phyloP scores from a whole-genome alignment of 2,329 filamentous ascomycete species.

The Diaporthe caulivora region DNA sequence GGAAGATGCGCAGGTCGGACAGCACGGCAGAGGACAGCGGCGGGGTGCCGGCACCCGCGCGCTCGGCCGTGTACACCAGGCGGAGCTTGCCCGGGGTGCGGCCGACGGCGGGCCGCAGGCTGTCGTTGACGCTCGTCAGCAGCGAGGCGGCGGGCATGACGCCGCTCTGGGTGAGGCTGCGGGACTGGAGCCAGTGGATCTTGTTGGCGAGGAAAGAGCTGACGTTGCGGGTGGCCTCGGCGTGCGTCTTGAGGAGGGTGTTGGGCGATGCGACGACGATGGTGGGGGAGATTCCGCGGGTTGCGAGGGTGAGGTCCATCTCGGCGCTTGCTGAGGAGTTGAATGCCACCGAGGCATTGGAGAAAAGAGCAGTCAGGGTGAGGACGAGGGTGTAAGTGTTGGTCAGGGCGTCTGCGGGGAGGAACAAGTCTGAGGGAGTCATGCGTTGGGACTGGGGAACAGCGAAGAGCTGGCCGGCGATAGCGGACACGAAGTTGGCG shows the following conservation, averaged over 20 bases:
- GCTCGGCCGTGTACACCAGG: constrained; percentile 83
- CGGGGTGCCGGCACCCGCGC: constrained; percentile 71
- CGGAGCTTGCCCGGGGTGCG: constrained; percentile 80
- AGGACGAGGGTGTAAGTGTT: constrained; percentile 83
- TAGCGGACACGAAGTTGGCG: constrained; percentile 86
- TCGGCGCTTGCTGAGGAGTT: constrained; percentile 86
- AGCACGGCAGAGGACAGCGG: constrained; percentile 77
- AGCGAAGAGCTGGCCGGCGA: constrained; percentile 81
- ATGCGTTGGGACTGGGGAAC: constrained; percentile 83
- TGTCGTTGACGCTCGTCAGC: constrained; percentile 72
- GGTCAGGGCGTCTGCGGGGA: constrained; percentile 85
- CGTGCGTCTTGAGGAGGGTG: constrained; percentile 77
- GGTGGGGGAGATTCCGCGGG: constrained; percentile 82
- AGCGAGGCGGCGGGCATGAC: constrained; percentile 78
- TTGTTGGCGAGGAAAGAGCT: constrained; percentile 74
- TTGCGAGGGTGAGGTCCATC: constrained; percentile 79
- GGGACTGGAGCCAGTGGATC: constrained; percentile 79
- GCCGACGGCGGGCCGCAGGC: constrained; percentile 69
- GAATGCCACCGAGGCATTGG: constrained; percentile 86
- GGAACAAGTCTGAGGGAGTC: constrained; percentile 80
- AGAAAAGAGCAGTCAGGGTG: constrained; percentile 85
- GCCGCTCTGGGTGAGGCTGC: constrained; percentile 76
- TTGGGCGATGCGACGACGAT: constrained; percentile 83
- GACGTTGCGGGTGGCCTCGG: constrained; percentile 69
- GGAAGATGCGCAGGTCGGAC: constrained; percentile 85